Evolutionary conservation across 2,329 filamentous ascomycete species (phyloP), one percentile per base, ranked within the genome.

Genomic region (Penicillium sp.): DNA sequence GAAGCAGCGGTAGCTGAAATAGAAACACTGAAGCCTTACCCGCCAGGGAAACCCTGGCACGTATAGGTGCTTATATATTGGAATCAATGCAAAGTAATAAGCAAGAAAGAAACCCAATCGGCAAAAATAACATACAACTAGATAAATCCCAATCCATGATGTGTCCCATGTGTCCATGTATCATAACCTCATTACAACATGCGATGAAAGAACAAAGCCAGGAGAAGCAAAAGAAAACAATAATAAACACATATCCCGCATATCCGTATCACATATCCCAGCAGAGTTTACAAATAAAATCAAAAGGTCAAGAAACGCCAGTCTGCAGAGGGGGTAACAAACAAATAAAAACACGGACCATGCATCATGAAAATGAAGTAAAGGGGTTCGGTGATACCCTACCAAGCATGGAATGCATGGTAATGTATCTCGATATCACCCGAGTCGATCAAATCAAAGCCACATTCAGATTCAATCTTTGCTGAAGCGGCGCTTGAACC

Each of bases 401-500:
- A 42, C 32, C 44, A 23, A 26, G 40, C 13, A 45, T 29, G 23
- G 23, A 23, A 23, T 23, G 30, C 16, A 39, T 18, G 6, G n/a
- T 14, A 23, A 29, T 26, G 9, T 23, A 51, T 29, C n/a, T 42
- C 7, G 7, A 27, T 49, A 27, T 30, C 35, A 29, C 26, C 9
- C 13, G 14, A 27, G 18, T 16, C 13, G 13, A 38, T 5, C 39
- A 14, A 43, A 7, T 18, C 16, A 19, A 2, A 27, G 2, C n/a
- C 2, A 8, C n/a, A 14, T 1, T 30, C 18, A 9, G 38, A 4
- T 42, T 52, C 64, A 71, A 43, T 64, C 62, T 51, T 78, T 74
- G 81, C 91, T 94, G 73, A 96, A 94, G 51, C 86, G 82, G 64
- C 86, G 84, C 68, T 89, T 85, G 66, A 97, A 86, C 91, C 92